Percentiles rank a stretch among this genome's conserved stretches.
phyloP scores from a whole-genome alignment of 345 rosid genomes.

The Eutrema heterophyllum region DNA sequence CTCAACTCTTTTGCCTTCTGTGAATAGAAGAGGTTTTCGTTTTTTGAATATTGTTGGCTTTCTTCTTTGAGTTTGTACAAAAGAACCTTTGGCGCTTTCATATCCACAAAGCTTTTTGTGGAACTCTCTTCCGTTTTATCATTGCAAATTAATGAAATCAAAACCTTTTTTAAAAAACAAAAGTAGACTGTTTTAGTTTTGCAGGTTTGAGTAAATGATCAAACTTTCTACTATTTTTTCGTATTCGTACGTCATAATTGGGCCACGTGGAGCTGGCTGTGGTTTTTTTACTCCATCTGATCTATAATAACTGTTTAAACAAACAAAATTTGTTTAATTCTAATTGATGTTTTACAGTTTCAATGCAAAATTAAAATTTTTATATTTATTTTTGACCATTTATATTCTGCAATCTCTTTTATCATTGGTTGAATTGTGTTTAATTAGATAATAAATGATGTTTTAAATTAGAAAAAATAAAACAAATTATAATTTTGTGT shows the following conservation, averaged over 20 bases:
- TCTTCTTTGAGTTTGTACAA: conserved; percentile 20
- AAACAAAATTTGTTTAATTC: no score
- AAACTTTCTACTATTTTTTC: neutral
- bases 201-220: neutral
- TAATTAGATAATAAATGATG: no score
- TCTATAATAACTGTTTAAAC: no score
- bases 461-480: no score
- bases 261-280: neutral
- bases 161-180: neutral
- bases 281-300: no score
- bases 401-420: no score
- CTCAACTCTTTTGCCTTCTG: conserved; percentile 6
- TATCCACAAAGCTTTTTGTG: conserved; percentile 21
- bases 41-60: conserved; percentile 3
- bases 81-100: conserved; percentile 19
- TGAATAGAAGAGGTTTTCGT: conserved; percentile 31
- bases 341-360: no score
- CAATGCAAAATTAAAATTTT: no score
- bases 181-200: neutral
- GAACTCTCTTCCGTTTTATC: conserved; percentile 1
- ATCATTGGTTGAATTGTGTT: no score
- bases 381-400: no score
- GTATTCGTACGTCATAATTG: neutral
- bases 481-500: no score
- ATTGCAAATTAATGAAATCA: conserved; percentile 14